These are phyloP conservation scores for Exobasidium cylindrosporum DNA, from an alignment of 1,284 basidiomycete genomes.

Conservation along the genomic window DNA sequence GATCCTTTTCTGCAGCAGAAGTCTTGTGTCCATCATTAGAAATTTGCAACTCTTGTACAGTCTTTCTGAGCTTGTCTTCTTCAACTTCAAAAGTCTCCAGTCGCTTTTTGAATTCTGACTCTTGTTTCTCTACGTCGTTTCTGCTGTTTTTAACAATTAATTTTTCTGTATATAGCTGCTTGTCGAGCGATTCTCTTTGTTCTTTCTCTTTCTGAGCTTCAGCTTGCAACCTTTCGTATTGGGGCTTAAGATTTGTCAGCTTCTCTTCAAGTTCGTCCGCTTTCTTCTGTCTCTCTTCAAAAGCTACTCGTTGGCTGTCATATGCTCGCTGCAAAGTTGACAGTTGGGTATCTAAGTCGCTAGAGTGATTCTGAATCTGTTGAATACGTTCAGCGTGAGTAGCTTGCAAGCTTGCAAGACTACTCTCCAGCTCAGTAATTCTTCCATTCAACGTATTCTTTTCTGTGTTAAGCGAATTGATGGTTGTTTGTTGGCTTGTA, in stretches of 20 bases:
- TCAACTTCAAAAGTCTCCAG: background rate
- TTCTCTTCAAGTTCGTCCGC: background rate
- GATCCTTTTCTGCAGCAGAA: background rate
- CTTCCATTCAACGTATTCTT: too few relatives aligned
- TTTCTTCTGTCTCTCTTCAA: background rate
- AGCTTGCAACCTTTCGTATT: background rate
- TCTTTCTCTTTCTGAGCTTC: background rate
- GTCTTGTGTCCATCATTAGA: background rate
- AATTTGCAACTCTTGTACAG: background rate
- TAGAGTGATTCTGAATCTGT: background rate
- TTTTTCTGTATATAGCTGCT: background rate
- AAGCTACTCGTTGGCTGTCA: background rate
- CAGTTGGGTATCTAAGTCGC: background rate
- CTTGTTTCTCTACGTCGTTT: background rate
- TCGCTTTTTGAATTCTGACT: background rate
- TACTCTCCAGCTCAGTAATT: too few relatives aligned
- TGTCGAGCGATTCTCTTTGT: background rate
- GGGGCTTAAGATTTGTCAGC: background rate
- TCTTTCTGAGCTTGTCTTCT: background rate
- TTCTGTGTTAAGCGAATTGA: slow-evolving; percentile 2
- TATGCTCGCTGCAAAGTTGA: background rate
- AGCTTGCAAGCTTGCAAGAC: background rate
- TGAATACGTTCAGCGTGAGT: background rate
- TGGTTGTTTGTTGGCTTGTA: slow-evolving; percentile 4
- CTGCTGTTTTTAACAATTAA: background rate